Evolutionary conservation across 768 basidiomycete species (phyloP).

Genomic region (Amanita brunnescens): DNA sequence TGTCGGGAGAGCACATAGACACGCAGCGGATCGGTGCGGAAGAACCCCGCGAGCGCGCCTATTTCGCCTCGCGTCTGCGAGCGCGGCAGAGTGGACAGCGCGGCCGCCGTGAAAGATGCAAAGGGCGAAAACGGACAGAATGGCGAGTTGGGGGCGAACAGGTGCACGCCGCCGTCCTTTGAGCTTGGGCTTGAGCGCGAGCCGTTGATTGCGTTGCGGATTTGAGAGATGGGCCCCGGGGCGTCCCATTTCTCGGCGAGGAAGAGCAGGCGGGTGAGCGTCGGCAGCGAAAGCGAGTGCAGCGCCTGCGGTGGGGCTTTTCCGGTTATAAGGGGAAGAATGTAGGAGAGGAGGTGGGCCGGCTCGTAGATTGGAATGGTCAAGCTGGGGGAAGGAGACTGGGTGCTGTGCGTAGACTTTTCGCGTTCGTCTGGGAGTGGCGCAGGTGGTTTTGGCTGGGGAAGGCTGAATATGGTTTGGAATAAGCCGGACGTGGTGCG

Average conservation of each 20-base stretch:
- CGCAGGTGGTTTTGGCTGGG: slow-evolving; percentile 21
- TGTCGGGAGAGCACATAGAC: slow-evolving; percentile 45
- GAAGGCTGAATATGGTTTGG: slow-evolving; percentile 40
- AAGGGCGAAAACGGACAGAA: slow-evolving; percentile 39
- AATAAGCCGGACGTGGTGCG: slow-evolving; percentile 46
- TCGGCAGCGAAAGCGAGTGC: slow-evolving; percentile 37
- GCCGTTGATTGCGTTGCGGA: slow-evolving; percentile 40
- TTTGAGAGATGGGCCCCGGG: slow-evolving; percentile 24
- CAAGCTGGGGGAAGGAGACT: not conserved
- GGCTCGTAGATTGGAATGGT: slow-evolving; percentile 30
- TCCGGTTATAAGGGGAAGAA: slow-evolving; percentile 24
- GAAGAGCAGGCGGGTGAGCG: slow-evolving; percentile 43
- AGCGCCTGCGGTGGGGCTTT: slow-evolving; percentile 24
- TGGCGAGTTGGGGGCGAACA: slow-evolving; percentile 38
- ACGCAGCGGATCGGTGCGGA: slow-evolving; percentile 31
- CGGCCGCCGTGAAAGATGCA: slow-evolving; percentile 32
- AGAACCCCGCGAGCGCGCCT: slow-evolving; percentile 32
- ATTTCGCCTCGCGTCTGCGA: not conserved
- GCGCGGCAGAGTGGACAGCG: not conserved
- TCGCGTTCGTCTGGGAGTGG: slow-evolving; percentile 5
- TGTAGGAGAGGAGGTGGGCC: slow-evolving; percentile 38
- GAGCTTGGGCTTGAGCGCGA: slow-evolving; percentile 41
- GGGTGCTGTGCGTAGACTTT: not conserved
- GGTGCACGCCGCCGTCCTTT: slow-evolving; percentile 23
- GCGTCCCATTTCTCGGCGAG: slow-evolving; percentile 63